Conservation (phyloP, 768 basidiomycete genomes). For the Sporobolomyces pararoseus region DNA sequence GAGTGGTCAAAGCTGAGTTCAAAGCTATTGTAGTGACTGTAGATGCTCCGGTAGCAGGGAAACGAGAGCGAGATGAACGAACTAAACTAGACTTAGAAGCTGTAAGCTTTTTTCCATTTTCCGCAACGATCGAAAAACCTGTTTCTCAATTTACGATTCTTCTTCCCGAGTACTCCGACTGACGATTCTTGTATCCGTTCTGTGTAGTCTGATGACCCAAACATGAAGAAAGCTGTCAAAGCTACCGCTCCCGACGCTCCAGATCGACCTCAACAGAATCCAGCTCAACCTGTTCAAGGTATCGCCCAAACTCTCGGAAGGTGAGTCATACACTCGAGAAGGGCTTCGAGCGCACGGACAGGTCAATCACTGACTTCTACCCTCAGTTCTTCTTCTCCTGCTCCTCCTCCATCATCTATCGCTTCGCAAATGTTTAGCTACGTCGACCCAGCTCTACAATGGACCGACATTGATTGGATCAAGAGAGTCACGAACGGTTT, state of each 20-base stretch:
- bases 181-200: no score
- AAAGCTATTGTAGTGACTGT: conserved; percentile 89
- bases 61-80: conserved; percentile 58
- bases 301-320: conserved; percentile 30
- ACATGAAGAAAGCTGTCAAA: conserved; percentile 26
- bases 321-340: conserved; percentile 18
- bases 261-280: conserved; percentile 19
- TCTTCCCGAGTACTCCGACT: no score
- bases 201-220: conserved; percentile 20
- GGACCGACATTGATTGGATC: conserved; percentile 40
- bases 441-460: conserved; percentile 35
- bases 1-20: conserved; percentile 65
- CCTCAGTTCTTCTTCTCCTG: not conserved
- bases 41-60: conserved; percentile 77
- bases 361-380: no score
- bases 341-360: no score
- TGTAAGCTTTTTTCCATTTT: not conserved
- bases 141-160: no score
- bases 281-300: not conserved
- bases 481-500: conserved; percentile 44
- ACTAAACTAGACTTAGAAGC: conserved; percentile 40
- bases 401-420: conserved; percentile 7
- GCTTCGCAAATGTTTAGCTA: conserved; percentile 42
- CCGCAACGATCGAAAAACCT: no score
- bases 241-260: conserved; percentile 11